Percentiles rank a stretch among this genome's conserved stretches.
Conservation (phyloP, 2,329 filamentous ascomycete genomes). For the Ascochyta clinopodiicola region DNA sequence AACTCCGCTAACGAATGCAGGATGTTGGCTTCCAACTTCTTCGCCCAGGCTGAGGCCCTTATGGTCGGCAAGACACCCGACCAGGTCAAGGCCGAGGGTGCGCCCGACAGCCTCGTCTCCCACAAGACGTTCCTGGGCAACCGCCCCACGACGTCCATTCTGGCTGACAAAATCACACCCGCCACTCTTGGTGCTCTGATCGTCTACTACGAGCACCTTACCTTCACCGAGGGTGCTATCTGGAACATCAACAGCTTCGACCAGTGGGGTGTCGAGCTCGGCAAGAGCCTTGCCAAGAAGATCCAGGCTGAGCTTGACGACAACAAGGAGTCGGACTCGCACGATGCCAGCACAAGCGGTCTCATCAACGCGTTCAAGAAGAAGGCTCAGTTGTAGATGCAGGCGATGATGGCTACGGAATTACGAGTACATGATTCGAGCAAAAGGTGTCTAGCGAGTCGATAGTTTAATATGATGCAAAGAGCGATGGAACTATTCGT, state of each 20-base stretch:
- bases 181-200: constrained; percentile 93
- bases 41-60: constrained; percentile 85
- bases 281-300: constrained; percentile 87
- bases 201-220: constrained; percentile 98
- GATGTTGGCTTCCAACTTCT: constrained; percentile 92
- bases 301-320: constrained; percentile 77
- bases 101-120: constrained; percentile 77
- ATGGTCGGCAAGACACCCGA: constrained; percentile 91
- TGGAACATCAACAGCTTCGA: constrained; percentile 99
- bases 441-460: constrained; percentile 9
- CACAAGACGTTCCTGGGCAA: constrained; percentile 99
- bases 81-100: constrained; percentile 77
- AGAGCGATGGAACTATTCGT: not conserved
- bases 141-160: constrained; percentile 92
- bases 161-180: constrained; percentile 92
- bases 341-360: constrained; percentile 88
- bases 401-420: not conserved
- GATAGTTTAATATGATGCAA: constrained; percentile 10
- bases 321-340: constrained; percentile 71
- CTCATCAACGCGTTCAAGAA: constrained; percentile 94
- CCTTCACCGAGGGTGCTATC: constrained; percentile 94
- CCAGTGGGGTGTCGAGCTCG: constrained; percentile 98
- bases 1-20: constrained; percentile 34
- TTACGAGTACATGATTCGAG: constrained; percentile 7
- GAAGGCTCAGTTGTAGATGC: constrained; percentile 54